A percentile compares a stretch with the other conserved stretches of the same genome.
phyloP scores from a whole-genome alignment of 2,329 filamentous ascomycete genomes.

The Teratosphaeria pseudoeucalypti region DNA sequence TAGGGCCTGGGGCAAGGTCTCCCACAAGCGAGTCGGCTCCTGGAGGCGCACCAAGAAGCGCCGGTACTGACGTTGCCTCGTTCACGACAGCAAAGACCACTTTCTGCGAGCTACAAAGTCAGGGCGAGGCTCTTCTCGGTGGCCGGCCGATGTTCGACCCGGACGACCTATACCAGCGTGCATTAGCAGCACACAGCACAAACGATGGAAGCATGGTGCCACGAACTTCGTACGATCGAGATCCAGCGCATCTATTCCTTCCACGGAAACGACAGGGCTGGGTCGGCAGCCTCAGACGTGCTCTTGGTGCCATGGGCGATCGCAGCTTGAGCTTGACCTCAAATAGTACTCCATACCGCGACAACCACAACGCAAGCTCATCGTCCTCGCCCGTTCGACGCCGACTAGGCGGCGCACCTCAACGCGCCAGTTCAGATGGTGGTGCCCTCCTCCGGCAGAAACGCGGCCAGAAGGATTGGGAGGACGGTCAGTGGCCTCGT shows the following conservation, averaged over 20 bases:
- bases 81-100: conserved; percentile 42
- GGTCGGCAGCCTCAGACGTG: conserved; percentile 25
- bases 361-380: conserved; percentile 17
- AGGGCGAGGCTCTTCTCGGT: conserved; percentile 43
- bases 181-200: conserved; percentile 15
- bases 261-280: conserved; percentile 13
- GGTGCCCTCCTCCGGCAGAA: conserved; percentile 25
- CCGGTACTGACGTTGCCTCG: conserved; percentile 33
- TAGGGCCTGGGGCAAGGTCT: conserved; percentile 1
- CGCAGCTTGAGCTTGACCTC: conserved; percentile 19
- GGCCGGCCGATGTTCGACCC: conserved; percentile 27
- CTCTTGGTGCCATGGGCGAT: conserved; percentile 19
- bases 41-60: conserved; percentile 2
- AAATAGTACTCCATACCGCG: conserved; percentile 8
- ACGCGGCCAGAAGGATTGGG: conserved; percentile 33
- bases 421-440: conserved; percentile 36
- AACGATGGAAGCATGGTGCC: neutral
- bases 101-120: conserved; percentile 39
- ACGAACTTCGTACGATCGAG: neutral
- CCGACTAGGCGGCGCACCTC: conserved; percentile 14
- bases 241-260: neutral
- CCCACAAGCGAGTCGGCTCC: conserved; percentile 5
- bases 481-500: conserved; percentile 14
- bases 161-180: conserved; percentile 23
- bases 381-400: neutral